A percentile compares a stretch with the other conserved stretches of the same genome.
These are phyloP conservation scores for Chlamydomonas schloesseri DNA, from an alignment of 139 green algal species.

Conservation along the genomic window DNA sequence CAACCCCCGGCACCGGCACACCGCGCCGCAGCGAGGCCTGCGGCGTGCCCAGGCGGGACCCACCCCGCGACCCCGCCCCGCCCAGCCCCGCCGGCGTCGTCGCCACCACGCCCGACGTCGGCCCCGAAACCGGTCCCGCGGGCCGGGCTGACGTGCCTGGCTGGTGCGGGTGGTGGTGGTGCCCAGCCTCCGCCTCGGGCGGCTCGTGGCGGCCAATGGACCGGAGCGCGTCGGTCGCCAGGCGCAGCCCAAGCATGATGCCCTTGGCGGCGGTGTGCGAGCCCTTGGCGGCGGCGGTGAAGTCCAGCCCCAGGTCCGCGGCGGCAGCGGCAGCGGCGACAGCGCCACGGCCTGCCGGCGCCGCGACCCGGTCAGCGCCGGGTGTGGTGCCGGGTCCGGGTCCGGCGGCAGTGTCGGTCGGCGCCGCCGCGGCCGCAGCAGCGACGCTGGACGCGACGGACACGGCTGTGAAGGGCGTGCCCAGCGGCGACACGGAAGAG, in stretches of 20 bases:
- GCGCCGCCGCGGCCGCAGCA: too few relatives aligned
- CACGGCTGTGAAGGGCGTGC: neutral
- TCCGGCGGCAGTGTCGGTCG: too few relatives aligned
- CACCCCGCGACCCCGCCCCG: neutral
- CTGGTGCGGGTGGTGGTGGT: neutral
- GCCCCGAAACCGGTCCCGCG: neutral
- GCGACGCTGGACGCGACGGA: too few relatives aligned
- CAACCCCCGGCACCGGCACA: neutral
- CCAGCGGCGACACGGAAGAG: neutral
- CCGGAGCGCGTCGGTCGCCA: neutral
- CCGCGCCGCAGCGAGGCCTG: slow-evolving; percentile 2
- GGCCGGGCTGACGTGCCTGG: neutral
- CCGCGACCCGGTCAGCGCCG: too few relatives aligned
- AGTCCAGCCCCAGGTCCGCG: neutral
- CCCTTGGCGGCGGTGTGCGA: neutral
- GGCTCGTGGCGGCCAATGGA: neutral
- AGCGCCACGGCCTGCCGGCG: neutral
- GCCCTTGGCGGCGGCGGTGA: neutral
- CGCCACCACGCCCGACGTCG: neutral
- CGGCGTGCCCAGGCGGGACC: neutral
- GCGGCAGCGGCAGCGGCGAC: neutral
- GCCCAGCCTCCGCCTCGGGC: too few relatives aligned
- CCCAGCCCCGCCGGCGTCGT: too few relatives aligned
- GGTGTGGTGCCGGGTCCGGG: too few relatives aligned
- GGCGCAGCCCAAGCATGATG: slow-evolving; percentile 5